These are phyloP conservation scores for Tetrahymena thermophila DNA, from an alignment of 73 alveolate species.

Conservation along the genomic window DNA sequence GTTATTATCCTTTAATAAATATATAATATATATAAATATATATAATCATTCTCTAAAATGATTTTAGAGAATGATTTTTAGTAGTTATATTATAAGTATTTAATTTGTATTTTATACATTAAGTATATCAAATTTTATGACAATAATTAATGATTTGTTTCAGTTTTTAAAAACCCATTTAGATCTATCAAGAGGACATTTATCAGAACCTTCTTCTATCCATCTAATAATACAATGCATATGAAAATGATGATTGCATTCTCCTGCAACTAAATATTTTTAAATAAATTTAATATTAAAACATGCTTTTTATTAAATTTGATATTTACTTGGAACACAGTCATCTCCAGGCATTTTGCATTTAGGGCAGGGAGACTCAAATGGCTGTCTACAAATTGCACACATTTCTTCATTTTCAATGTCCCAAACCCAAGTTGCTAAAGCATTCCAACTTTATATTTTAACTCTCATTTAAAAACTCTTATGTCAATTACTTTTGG, in stretches of 20 bases:
- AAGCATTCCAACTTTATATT: slow-evolving; percentile 70
- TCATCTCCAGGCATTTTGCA: slow-evolving; percentile 88
- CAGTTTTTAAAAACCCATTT: slow-evolving; percentile 40
- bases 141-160: not conserved
- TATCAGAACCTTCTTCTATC: slow-evolving; percentile 72
- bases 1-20: too few relatives aligned
- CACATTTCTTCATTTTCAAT: slow-evolving; percentile 67
- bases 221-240: slow-evolving; percentile 79
- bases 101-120: not conserved
- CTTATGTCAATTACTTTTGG: not conserved
- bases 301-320: not conserved
- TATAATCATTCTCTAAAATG: too few relatives aligned
- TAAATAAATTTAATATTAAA: not conserved
- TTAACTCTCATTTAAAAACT: slow-evolving; percentile 59
- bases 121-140: too few relatives aligned
- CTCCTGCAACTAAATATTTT: slow-evolving; percentile 50
- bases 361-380: slow-evolving; percentile 81
- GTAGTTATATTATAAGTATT: too few relatives aligned
- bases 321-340: slow-evolving; percentile 54
- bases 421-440: slow-evolving; percentile 83
- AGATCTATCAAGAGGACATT: slow-evolving; percentile 77
- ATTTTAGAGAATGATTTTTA: too few relatives aligned
- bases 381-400: slow-evolving; percentile 71
- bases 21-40: too few relatives aligned
- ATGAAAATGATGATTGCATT: slow-evolving; percentile 78